These are phyloP conservation scores for Calonectria ilicicola DNA, from an alignment of 2,329 filamentous ascomycete genomes.

Conservation along the genomic window DNA sequence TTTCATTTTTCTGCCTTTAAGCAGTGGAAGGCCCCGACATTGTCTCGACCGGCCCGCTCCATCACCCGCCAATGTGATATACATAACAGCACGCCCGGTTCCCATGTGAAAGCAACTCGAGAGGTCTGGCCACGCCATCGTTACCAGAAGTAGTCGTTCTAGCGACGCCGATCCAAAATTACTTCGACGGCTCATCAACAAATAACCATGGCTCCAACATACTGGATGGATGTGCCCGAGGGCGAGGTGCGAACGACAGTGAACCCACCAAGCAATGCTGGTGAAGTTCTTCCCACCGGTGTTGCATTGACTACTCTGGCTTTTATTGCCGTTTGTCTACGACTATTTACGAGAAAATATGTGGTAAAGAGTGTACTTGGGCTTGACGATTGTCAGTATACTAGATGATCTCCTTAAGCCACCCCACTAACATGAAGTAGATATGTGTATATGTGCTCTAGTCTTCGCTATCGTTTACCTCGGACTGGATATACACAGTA, in stretches of 20 bases:
- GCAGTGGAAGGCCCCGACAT: constrained; percentile 16
- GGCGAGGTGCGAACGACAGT: constrained; percentile 38
- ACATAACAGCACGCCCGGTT: constrained; percentile 31
- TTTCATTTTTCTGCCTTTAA: constrained; percentile 9
- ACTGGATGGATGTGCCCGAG: constrained; percentile 41
- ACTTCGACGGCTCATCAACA: neutral
- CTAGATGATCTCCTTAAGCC: neutral
- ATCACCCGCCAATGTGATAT: neutral
- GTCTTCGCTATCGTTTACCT: constrained; percentile 41
- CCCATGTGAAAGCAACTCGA: constrained; percentile 16
- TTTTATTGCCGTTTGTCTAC: constrained; percentile 35
- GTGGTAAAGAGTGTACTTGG: constrained; percentile 43
- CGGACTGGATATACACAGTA: constrained; percentile 38
- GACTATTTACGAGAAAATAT: constrained; percentile 44
- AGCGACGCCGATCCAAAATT: constrained; percentile 1
- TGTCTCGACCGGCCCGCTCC: neutral
- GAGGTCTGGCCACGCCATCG: constrained; percentile 22
- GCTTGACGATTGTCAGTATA: constrained; percentile 43
- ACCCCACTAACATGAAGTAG: constrained; percentile 20
- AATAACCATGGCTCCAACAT: constrained; percentile 65
- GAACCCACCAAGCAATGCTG: constrained; percentile 37
- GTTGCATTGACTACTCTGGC: constrained; percentile 40
- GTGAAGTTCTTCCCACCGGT: constrained; percentile 36
- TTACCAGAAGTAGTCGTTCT: constrained; percentile 23
- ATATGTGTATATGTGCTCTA: constrained; percentile 40